A percentile compares a stretch with the other conserved stretches of the same genome.
phyloP scores from a whole-genome alignment of 2,329 filamentous ascomycete genomes.

The Neofusicoccum laricinum region DNA sequence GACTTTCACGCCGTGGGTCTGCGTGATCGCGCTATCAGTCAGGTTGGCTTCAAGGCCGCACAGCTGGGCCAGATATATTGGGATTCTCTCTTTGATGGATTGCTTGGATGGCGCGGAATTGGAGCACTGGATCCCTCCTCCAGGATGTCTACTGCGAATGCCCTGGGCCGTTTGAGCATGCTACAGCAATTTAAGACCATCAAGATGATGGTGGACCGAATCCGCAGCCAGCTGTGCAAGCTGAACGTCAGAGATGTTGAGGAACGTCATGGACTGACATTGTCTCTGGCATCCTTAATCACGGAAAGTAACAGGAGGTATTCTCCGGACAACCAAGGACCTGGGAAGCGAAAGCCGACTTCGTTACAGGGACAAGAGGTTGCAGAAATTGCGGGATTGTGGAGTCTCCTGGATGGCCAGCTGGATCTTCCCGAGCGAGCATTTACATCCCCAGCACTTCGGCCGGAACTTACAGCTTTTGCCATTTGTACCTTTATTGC shows the following conservation, averaged over 20 bases:
- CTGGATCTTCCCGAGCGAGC: slow-evolving; percentile 38
- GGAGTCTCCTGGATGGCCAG: slow-evolving; percentile 28
- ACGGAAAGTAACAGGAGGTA: slow-evolving; percentile 16
- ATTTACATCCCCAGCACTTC: slow-evolving; percentile 46
- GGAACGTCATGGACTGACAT: slow-evolving; percentile 65
- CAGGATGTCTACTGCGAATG: slow-evolving; percentile 66
- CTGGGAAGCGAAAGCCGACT: neutral
- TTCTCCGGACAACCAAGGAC: neutral
- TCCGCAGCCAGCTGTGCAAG: slow-evolving; percentile 45
- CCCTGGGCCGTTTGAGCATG: slow-evolving; percentile 61
- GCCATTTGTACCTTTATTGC: slow-evolving; percentile 56
- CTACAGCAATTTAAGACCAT: slow-evolving; percentile 33
- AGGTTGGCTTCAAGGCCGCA: slow-evolving; percentile 70
- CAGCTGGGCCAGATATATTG: slow-evolving; percentile 64
- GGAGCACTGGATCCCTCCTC: slow-evolving; percentile 73
- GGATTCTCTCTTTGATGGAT: slow-evolving; percentile 63
- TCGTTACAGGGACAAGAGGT: neutral
- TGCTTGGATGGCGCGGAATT: slow-evolving; percentile 86
- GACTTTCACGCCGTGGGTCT: slow-evolving; percentile 93
- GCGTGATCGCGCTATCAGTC: slow-evolving; percentile 74
- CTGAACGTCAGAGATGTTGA: slow-evolving; percentile 62
- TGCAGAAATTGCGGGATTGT: slow-evolving; percentile 21
- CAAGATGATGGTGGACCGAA: slow-evolving; percentile 37
- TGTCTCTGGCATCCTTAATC: slow-evolving; percentile 58
- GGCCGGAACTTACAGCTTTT: slow-evolving; percentile 64